phyloP scores from a whole-genome alignment of 2,329 filamentous ascomycete species.

The Aspergillus udagawae region DNA sequence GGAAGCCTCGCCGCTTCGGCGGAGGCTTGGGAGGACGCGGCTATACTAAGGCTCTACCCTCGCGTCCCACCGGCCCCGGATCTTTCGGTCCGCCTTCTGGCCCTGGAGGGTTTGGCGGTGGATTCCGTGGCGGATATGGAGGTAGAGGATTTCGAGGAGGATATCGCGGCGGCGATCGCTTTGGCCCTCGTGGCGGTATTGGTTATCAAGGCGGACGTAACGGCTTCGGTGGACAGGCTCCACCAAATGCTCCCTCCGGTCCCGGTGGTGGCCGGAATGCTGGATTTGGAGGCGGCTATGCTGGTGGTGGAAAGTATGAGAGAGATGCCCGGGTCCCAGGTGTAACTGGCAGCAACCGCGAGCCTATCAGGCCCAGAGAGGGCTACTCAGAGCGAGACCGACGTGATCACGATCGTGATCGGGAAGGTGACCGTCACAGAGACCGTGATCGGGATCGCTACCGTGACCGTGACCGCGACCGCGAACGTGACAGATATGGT shows the following conservation, averaged over 20 bases:
- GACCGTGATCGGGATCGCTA: slow-evolving; percentile 56
- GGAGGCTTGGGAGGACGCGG: slow-evolving; percentile 88
- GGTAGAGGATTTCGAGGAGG: slow-evolving; percentile 49
- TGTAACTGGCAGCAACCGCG: slow-evolving; percentile 73
- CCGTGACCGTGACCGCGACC: slow-evolving; percentile 44
- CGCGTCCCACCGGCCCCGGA: slow-evolving; percentile 65
- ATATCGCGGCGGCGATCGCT: slow-evolving; percentile 51
- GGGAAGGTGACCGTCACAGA: slow-evolving; percentile 52
- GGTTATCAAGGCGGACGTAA: slow-evolving; percentile 57
- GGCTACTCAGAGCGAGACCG: slow-evolving; percentile 49
- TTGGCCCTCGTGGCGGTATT: slow-evolving; percentile 48
- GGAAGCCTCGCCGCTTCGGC: slow-evolving; percentile 86
- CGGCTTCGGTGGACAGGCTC: slow-evolving; percentile 46
- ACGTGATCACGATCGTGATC: slow-evolving; percentile 40
- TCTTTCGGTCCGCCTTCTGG: slow-evolving; percentile 54
- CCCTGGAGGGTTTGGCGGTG: slow-evolving; percentile 54
- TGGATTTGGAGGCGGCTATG: slow-evolving; percentile 49
- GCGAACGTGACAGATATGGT: slow-evolving; percentile 46
- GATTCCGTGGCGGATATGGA: slow-evolving; percentile 53
- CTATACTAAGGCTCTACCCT: slow-evolving; percentile 77
- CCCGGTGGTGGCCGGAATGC: slow-evolving; percentile 53
- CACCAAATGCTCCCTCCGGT: slow-evolving; percentile 50
- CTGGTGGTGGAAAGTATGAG: slow-evolving; percentile 44
- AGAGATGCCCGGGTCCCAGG: slow-evolving; percentile 48
- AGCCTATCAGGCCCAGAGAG: slow-evolving; percentile 70